A percentile compares a stretch with the other conserved stretches of the same genome.
phyloP scores from a whole-genome alignment of 1,139 yeast species.

The Yamadazyma atlantica region DNA sequence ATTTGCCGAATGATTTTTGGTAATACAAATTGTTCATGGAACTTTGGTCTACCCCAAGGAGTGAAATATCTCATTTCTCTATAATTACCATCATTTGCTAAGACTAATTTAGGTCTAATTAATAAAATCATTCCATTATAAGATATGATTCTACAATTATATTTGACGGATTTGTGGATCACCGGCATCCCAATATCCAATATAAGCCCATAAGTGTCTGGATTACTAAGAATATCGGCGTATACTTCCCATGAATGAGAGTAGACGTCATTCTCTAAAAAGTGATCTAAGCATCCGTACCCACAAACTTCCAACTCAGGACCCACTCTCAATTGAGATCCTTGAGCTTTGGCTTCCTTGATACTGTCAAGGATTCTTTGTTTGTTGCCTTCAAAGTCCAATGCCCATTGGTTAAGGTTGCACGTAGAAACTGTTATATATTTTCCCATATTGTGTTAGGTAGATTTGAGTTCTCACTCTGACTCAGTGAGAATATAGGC shows the following conservation, averaged over 20 bases:
- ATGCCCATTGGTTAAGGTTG: constrained; percentile 95
- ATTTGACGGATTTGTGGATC: constrained; percentile 80
- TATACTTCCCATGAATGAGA: constrained; percentile 95
- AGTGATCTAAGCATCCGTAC: constrained; percentile 94
- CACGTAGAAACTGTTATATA: constrained; percentile 62
- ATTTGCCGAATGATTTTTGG: constrained; percentile 66
- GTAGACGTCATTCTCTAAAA: constrained; percentile 83
- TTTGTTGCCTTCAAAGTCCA: constrained; percentile 95
- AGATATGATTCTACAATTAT: constrained; percentile 86
- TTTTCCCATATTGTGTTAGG: constrained; percentile 42
- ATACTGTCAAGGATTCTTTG: constrained; percentile 87
- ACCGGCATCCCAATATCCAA: constrained; percentile 96
- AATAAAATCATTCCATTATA: constrained; percentile 74
- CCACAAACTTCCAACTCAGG: constrained; percentile 96
- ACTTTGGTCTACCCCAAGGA: constrained; percentile 83
- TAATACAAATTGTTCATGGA: constrained; percentile 67
- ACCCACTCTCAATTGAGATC: constrained; percentile 88
- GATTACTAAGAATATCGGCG: constrained; percentile 65
- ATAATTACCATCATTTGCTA: constrained; percentile 97
- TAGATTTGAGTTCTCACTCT: too few species aligned
- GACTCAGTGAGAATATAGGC: too few species aligned
- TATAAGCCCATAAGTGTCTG: constrained; percentile 70
- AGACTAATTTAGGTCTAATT: constrained; percentile 87
- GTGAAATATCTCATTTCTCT: constrained; percentile 96
- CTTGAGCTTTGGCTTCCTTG: constrained; percentile 65